Base-by-base conservation (phyloP, 805 yeast species). In the Yarrowia bubula region DNA sequence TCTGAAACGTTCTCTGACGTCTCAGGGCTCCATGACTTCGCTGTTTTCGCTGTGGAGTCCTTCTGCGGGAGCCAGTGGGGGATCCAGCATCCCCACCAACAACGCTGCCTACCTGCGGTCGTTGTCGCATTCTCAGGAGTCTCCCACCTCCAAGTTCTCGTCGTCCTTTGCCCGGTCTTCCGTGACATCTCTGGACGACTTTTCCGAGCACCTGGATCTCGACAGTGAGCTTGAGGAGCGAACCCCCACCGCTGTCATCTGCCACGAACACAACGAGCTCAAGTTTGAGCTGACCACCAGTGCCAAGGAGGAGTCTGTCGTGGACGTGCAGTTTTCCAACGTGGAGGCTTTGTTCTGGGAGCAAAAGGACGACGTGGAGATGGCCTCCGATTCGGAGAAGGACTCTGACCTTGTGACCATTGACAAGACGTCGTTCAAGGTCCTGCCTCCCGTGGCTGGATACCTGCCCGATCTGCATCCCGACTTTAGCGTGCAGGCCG, bases 401-500 rank as follows among this genome's bases (percentile, higher is more conserved):
- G 47, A 39, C 38, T 17, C 41, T 17, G 39, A 31, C 13, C 1
- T 55, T 8, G 61, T 55, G 28, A n/a, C 65, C 8, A 46, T 39
- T 11, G 61, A 55, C 61, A 38, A 41, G 31, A 44, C 64, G 15
- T 44, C 50, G 44, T 18, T 42, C 67, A 51, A 65, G 14, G 67
- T 65, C 32, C 66, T 68, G 7, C 69, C 71, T 14, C 69, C 70
- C 13, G 64, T 70, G 4, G 73, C 70, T 3, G 73, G 73, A 7
- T 69, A 69, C 37, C 44, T 69, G 9, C 66, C 71, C 1, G 71
- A 69, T 15, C 65, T 69, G 51, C 73, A 71, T 58, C 73, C 73
- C 18, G 72, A 70, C 28, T 71, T 70, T 39, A 15, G 65, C n/a
- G 32, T 71, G 9, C 73, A 71, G 50, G 72, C 70, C 8, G 65